Evolutionary conservation across 768 basidiomycete species (phyloP), one percentile per base, ranked within the genome.

Genomic region (Harrya chromipes): DNA sequence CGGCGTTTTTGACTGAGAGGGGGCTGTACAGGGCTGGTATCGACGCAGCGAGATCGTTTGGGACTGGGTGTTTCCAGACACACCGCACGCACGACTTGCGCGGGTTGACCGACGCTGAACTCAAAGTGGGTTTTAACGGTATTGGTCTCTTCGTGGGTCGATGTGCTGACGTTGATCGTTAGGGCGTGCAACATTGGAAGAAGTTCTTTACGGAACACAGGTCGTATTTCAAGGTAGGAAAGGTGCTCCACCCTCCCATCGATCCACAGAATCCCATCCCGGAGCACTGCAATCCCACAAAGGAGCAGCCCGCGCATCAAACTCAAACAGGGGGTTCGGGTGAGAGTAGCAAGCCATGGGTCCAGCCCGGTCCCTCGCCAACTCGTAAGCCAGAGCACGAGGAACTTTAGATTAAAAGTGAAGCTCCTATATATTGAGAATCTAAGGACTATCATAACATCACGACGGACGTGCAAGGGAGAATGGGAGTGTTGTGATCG

Each of bases 31-130:
- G 89, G 70, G 84, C 90, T 55, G 94, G 94, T 12, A 69, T 78
- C 45, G 94, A 97, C 67, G 92, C 90, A n/a, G 88, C 90, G 23
- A 76, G 94, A 57, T 87, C 94, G 0, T 98, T 92, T 68, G 90
- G 81, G 39, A 98, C 94, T 3, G 94, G 94, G 10, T 98, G 94
- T 66, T 97, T 97, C 74, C 78, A 83, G 59, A 82, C 82, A 4
- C 94, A 98, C 70, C 81, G 83, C 39, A 97, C 94, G 34, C 87
- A 97, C 71, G 94, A 98, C 71, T 73, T 87, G 53, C 84, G 94
- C 54, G 95, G 87, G 14, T 69, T 98, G 57, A 76, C 74, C 31
- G 82, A 85, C 44, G 67, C 72, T 51, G 90, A 97, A 70, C 66
- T 87, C 53, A 68, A 74, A 64, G 94, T 89, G 65, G 60, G 82